These are phyloP conservation scores for Croton laevigatus DNA, from an alignment of 441 rosid genomes.

Conservation along the genomic window DNA sequence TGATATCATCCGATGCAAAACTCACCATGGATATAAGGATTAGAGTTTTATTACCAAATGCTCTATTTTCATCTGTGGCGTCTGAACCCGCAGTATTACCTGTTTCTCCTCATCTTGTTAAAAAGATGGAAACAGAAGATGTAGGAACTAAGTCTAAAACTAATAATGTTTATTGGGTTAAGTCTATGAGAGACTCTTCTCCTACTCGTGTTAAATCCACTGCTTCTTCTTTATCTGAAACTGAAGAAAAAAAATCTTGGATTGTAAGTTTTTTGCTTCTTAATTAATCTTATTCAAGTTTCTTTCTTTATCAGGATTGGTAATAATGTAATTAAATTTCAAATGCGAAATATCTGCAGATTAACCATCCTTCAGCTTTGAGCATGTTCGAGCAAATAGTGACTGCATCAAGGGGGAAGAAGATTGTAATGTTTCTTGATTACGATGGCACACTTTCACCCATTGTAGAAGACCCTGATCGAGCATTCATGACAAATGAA, in stretches of 20 bases:
- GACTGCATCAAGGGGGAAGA: constrained; percentile 64
- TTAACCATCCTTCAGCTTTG: constrained; percentile 78
- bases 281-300: background rate
- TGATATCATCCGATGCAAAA: constrained; percentile 35
- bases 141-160: constrained; percentile 44
- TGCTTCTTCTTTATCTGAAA: constrained; percentile 33
- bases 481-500: constrained; percentile 83
- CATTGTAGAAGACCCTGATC: constrained; percentile 81
- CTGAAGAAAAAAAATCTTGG: constrained; percentile 52
- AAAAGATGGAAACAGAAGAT: constrained; percentile 43
- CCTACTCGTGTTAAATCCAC: constrained; percentile 65
- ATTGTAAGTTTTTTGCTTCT: constrained; percentile 38
- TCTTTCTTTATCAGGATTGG: background rate
- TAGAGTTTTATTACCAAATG: constrained; percentile 30
- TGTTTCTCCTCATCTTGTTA: constrained; percentile 37
- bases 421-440: constrained; percentile 88
- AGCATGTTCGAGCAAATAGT: constrained; percentile 63
- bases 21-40: constrained; percentile 34
- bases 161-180: constrained; percentile 59
- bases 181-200: constrained; percentile 81
- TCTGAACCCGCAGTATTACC: constrained; percentile 47
- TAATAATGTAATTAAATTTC: too few relatives aligned
- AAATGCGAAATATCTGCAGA: constrained; percentile 26
- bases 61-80: constrained; percentile 31
- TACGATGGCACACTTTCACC: constrained; percentile 95